Evolutionary conservation across 2,329 filamentous ascomycete species (phyloP).

Genomic region (Pyrenophora graminea): DNA sequence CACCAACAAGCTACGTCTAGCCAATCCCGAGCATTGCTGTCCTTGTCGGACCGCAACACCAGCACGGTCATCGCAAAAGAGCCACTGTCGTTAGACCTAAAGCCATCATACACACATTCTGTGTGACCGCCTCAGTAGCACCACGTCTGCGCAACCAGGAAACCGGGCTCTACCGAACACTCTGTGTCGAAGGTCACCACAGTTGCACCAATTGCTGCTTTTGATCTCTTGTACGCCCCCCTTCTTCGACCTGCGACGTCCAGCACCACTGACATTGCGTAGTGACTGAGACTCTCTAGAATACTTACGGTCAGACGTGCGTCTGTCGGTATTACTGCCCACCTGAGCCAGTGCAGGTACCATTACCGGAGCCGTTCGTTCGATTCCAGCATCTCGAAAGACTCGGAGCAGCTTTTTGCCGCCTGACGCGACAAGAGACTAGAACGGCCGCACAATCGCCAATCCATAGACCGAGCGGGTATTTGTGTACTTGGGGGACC

Average conservation of each 20-base stretch:
- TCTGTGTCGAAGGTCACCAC: slow-evolving; percentile 41
- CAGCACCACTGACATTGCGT: slow-evolving; percentile 46
- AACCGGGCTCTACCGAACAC: slow-evolving; percentile 48
- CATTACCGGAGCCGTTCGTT: slow-evolving; percentile 36
- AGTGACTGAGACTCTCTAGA: slow-evolving; percentile 50
- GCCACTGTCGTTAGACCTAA: slow-evolving; percentile 39
- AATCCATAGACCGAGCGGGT: slow-evolving; percentile 31
- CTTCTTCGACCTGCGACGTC: slow-evolving; percentile 42
- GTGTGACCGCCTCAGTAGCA: slow-evolving; percentile 48
- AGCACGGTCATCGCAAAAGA: slow-evolving; percentile 36
- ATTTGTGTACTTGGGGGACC: slow-evolving; percentile 34
- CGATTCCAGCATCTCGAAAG: slow-evolving; percentile 29
- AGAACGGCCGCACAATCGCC: slow-evolving; percentile 37
- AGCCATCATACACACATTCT: slow-evolving; percentile 42
- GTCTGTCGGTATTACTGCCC: slow-evolving; percentile 49
- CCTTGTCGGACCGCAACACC: slow-evolving; percentile 33
- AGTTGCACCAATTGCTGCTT: slow-evolving; percentile 46
- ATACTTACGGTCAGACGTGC: slow-evolving; percentile 51
- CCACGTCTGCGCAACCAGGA: slow-evolving; percentile 55
- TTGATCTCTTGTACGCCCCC: slow-evolving; percentile 48
- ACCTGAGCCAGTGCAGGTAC: slow-evolving; percentile 45
- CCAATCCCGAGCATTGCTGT: slow-evolving; percentile 32
- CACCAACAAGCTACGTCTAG: slow-evolving; percentile 21
- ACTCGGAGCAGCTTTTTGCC: slow-evolving; percentile 34
- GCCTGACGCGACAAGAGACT: slow-evolving; percentile 35